These are phyloP conservation scores for Pichia cabralensis DNA, from an alignment of 805 yeast species.

Conservation along the genomic window DNA sequence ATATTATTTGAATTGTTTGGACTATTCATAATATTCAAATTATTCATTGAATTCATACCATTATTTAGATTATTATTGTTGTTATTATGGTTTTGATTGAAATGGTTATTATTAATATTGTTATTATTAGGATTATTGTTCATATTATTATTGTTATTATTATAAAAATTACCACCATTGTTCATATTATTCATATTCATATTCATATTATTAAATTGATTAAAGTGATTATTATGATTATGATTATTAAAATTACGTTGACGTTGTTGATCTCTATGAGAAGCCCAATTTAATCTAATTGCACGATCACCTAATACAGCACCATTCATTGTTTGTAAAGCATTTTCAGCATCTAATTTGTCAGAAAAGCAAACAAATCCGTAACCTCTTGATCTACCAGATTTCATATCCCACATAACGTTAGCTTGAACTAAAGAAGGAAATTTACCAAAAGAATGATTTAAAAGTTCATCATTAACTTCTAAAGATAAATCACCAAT, in stretches of 20 bases:
- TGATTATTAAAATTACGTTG: slow-evolving; percentile 4
- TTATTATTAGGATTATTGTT: slow-evolving; percentile 11
- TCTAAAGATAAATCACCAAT: slow-evolving; percentile 82
- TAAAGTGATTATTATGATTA: slow-evolving; percentile 1
- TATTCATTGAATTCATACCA: slow-evolving; percentile 1
- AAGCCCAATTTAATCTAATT: slow-evolving; percentile 83
- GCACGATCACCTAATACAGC: slow-evolving; percentile 61
- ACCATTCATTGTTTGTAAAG: slow-evolving; percentile 68
- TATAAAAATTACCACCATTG: slow-evolving; percentile 9
- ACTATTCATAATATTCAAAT: not conserved
- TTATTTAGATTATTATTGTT: slow-evolving; percentile 10
- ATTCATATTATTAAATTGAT: slow-evolving; percentile 5
- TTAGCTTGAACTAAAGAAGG: slow-evolving; percentile 68
- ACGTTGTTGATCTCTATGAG: slow-evolving; percentile 42
- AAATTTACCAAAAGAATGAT: slow-evolving; percentile 45
- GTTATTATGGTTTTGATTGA: slow-evolving; percentile 10
- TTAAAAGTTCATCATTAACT: slow-evolving; percentile 66
- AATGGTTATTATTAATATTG: slow-evolving; percentile 11
- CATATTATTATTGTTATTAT: slow-evolving; percentile 6
- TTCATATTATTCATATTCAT: not conserved
- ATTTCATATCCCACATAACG: slow-evolving; percentile 97
- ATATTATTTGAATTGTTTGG: not conserved
- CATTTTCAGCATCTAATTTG: slow-evolving; percentile 61
- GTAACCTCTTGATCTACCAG: slow-evolving; percentile 85
- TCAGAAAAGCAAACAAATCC: slow-evolving; percentile 76